Evolutionary conservation across 768 basidiomycete genomes (phyloP), one percentile per base, ranked within the genome.

Genomic region (Amyloporia xantha): DNA sequence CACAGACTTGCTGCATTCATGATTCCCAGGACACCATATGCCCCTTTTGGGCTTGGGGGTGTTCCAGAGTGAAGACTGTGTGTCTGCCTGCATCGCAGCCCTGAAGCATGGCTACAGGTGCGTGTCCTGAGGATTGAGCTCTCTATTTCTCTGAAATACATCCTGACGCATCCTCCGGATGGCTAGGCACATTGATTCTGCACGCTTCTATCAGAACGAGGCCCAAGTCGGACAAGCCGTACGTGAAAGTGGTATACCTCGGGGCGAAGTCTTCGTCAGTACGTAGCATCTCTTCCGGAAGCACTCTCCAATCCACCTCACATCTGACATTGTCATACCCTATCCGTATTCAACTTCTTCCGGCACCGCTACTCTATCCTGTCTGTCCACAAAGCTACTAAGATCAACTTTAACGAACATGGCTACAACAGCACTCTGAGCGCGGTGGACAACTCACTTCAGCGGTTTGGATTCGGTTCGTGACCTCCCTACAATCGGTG

Each of bases 261-360:
- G 86, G 51, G 68, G 69, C 17, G 76, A 85, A 10, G 54, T 87
- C 27, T 90, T 87, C 65, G 75, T 90, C 58, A 88, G 87, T 86
- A 54, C 44, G 78, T 67, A 35, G 25, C 24, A 15, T 39, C 13
- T 10, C 36, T 23, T 35, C 33, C n/a, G 4, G 28, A 7, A 35
- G 28, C 3, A 3, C 24, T 46, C 30, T 28, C 11, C 3, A 15
- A 21, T 3, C n/a, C n/a, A n/a, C n/a, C n/a, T n/a, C n/a, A n/a
- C n/a, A n/a, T n/a, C n/a, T n/a, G n/a, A n/a, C n/a, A n/a, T n/a
- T n/a, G n/a, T n/a, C n/a, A n/a, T n/a, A n/a, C n/a, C n/a, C n/a
- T n/a, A n/a, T 90, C 57, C 87, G 86, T 86, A 54, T 43, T 77
- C 66, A 36, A 7, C 7, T 39, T 46, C 47, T 44, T n/a, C 50